Evolutionary conservation across 2,329 filamentous ascomycete species (phyloP), one percentile per base, ranked within the genome.

Genomic region (Fusarium armeniacum): DNA sequence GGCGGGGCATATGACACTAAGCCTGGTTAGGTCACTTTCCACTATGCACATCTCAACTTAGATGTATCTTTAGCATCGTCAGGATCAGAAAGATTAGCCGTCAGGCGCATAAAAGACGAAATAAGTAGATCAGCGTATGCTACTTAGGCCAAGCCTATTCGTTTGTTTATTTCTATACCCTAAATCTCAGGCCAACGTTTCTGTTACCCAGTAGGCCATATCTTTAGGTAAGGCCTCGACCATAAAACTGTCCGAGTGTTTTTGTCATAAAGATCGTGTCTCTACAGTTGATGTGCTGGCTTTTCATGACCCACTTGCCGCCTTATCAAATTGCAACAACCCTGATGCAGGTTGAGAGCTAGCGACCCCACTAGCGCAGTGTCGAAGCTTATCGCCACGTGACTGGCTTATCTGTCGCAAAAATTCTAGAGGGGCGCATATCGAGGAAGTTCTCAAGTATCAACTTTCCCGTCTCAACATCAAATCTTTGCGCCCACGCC

Each of bases 321-420:
- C 70, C 73, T 66, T 53, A 41, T 58, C 56, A 49, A 63, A 50
- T 41, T 49, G 63, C 55, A 64, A 67, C 52, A 22, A 15, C 36
- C 36, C 51, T 55, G 55, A 66, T 64, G 46, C 62, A 43, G 40
- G 54, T 73, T 73, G 62, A 57, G 62, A 43, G 13, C 4, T 73
- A 73, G 73, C 49, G 65, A 20, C 26, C 30, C 67, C 62, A 59
- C 58, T 24, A 22, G 10, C 20, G 6, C 18, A 3, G 18, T 12
- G 20, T 13, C 20, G 26, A 6, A 24, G 2, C 26, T 60, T 79
- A 80, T 80, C 78, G 2, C 11, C 78, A 80, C 78, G 78, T 80
- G 78, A 77, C 5, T 1, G 0, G 0, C 15, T 77, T 79, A 80
- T 80, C 58, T 41, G 64, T 69, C 69, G 71, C 73, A 75, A 80